Conservation (phyloP, 257 asterid genomes). For the Cordia subcordata region DNA sequence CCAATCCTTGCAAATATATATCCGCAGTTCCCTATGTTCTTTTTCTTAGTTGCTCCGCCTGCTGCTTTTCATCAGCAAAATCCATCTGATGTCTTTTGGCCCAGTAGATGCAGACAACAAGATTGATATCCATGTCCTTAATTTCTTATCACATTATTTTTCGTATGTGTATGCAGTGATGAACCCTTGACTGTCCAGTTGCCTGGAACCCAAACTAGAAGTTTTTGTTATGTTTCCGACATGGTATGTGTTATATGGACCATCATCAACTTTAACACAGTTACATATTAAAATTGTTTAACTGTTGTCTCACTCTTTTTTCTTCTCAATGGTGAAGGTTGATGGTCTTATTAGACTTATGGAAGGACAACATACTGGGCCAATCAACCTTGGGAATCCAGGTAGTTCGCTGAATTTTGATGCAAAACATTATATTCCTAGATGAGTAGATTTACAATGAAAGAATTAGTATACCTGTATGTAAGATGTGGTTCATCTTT, state of each 20-base stretch:
- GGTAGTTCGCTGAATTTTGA: constrained; percentile 31
- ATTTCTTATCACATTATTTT: neutral
- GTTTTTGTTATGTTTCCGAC: constrained; percentile 94
- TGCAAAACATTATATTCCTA: neutral
- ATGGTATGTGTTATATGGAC: constrained; percentile 42
- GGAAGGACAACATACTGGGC: constrained; percentile 86
- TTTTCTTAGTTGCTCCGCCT: neutral
- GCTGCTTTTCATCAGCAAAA: neutral
- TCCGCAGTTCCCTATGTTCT: neutral
- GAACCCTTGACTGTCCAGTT: constrained; percentile 94
- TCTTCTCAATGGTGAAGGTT: constrained; percentile 39
- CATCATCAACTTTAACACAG: too few relatives aligned
- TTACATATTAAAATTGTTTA: neutral
- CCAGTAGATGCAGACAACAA: neutral
- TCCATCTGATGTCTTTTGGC: neutral
- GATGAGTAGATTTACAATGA: too few relatives aligned
- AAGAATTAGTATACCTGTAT: neutral
- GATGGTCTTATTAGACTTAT: constrained; percentile 88
- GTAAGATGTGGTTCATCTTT: neutral
- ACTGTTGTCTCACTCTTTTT: constrained; percentile 7
- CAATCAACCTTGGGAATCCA: constrained; percentile 96
- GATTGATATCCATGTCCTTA: too few relatives aligned
- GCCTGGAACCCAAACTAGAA: constrained; percentile 97
- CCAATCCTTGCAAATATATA: neutral
- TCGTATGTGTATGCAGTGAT: constrained; percentile 38